Evolutionary conservation across 495 filamentous ascomycete species (phyloP).

Genomic region (Lophiotrema nucula): DNA sequence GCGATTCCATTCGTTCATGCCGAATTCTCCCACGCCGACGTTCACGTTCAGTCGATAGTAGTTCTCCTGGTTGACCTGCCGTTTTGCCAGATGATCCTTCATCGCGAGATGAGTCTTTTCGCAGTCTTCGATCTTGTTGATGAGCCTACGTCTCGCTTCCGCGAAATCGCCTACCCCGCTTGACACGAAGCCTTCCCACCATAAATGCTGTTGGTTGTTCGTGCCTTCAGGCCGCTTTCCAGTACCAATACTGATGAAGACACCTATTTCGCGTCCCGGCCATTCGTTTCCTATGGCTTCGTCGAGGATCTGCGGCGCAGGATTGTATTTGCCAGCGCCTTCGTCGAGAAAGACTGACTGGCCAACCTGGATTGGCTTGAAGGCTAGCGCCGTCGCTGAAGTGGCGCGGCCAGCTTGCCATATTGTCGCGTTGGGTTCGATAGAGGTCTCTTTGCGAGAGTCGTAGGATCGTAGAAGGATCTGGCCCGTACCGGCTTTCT

Average conservation of each 20-base stretch:
- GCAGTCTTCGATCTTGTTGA: slow-evolving; percentile 90
- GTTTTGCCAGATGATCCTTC: slow-evolving; percentile 70
- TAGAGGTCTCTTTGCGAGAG: slow-evolving; percentile 82
- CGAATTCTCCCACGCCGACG: slow-evolving; percentile 94
- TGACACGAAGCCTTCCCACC: slow-evolving; percentile 91
- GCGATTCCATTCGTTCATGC: slow-evolving; percentile 97
- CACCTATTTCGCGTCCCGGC: slow-evolving; percentile 85
- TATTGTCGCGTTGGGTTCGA: slow-evolving; percentile 86
- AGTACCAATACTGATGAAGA: slow-evolving; percentile 88
- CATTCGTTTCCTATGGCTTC: slow-evolving; percentile 91
- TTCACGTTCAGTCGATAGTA: slow-evolving; percentile 98
- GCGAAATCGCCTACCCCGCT: slow-evolving; percentile 73
- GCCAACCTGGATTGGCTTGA: slow-evolving; percentile 92
- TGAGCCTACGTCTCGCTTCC: slow-evolving; percentile 78
- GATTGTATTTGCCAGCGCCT: slow-evolving; percentile 88
- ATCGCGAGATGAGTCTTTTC: slow-evolving; percentile 87
- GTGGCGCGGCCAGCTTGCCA: slow-evolving; percentile 98
- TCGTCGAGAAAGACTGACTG: slow-evolving; percentile 94
- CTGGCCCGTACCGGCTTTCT: slow-evolving; percentile 57
- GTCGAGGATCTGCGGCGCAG: slow-evolving; percentile 77
- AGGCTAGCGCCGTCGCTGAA: slow-evolving; percentile 83
- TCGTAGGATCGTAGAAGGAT: slow-evolving; percentile 88
- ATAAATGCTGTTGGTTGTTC: slow-evolving; percentile 64
- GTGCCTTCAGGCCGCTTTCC: slow-evolving; percentile 79
- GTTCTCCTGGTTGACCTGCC: slow-evolving; percentile 80